These are phyloP conservation scores for Pleurotus tuber-regium DNA, from an alignment of 768 basidiomycete species.

Conservation along the genomic window DNA sequence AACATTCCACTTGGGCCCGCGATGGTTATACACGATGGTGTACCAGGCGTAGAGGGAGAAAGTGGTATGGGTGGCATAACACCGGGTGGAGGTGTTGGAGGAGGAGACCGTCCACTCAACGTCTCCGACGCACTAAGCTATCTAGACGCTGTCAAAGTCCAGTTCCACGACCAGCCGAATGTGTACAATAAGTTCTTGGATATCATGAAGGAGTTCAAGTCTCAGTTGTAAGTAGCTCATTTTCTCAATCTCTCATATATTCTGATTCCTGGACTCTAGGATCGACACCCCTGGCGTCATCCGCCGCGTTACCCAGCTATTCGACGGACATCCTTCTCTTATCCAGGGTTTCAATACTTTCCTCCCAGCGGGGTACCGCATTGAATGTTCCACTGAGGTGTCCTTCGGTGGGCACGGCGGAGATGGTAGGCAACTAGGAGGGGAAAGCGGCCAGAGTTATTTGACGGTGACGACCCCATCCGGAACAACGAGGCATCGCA, in stretches of 20 bases:
- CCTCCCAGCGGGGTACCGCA: slow-evolving; percentile 90
- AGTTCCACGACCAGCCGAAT: slow-evolving; percentile 90
- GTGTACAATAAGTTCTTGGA: slow-evolving; percentile 94
- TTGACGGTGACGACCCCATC: slow-evolving; percentile 2
- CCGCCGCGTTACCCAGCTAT: slow-evolving; percentile 89
- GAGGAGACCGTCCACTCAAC: slow-evolving; percentile 78
- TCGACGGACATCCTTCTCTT: slow-evolving; percentile 84
- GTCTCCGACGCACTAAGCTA: slow-evolving; percentile 93
- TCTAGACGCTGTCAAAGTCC: slow-evolving; percentile 88
- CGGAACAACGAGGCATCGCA: not conserved
- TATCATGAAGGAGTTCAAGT: slow-evolving; percentile 99
- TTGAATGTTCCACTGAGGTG: slow-evolving; percentile 73
- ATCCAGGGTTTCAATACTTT: slow-evolving; percentile 99
- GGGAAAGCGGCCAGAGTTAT: not conserved
- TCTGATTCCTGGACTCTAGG: slow-evolving; percentile 39
- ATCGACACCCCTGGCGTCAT: slow-evolving; percentile 99
- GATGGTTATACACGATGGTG: too few relatives aligned
- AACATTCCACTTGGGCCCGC: too few relatives aligned
- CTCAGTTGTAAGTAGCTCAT: slow-evolving; percentile 63
- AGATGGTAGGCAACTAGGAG: not conserved
- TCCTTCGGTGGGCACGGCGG: slow-evolving; percentile 8
- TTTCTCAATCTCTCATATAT: too few relatives aligned
- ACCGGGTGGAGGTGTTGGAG: not conserved
- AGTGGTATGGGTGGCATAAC: not conserved
- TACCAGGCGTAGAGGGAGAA: too few relatives aligned